Evolutionary conservation across 331 rosid genomes (phyloP).

Genomic region (Malus hybrid): DNA sequence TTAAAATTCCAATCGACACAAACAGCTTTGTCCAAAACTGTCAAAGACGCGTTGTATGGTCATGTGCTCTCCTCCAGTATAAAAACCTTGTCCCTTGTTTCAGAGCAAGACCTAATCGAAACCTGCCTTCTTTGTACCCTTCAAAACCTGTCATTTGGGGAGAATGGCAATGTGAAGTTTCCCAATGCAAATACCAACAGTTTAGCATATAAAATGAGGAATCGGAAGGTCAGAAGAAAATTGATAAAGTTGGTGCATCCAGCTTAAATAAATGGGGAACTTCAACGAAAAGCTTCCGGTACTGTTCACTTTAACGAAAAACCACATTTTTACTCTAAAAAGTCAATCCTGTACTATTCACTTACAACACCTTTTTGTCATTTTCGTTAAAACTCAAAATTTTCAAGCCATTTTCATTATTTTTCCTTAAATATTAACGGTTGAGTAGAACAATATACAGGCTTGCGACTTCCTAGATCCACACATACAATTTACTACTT

Average conservation of each 20-base stretch:
- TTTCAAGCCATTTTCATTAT: too few species aligned
- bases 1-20: neutral
- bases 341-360: too few species aligned
- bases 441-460: neutral
- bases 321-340: too few species aligned
- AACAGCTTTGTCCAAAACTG: conserved; percentile 46
- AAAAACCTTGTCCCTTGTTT: conserved; percentile 76
- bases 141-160: conserved; percentile 49
- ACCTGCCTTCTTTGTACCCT: conserved; percentile 78
- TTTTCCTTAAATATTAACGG: neutral
- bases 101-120: conserved; percentile 69
- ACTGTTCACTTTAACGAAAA: too few species aligned
- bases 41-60: conserved; percentile 48
- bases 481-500: neutral
- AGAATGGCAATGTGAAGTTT: neutral
- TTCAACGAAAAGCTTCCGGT: too few species aligned
- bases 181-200: neutral
- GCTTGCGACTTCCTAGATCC: neutral
- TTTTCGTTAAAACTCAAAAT: too few species aligned
- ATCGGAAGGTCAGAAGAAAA: neutral
- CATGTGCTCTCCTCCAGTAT: conserved; percentile 48
- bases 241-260: neutral
- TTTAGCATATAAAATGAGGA: neutral
- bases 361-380: too few species aligned
- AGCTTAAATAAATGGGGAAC: neutral